Evolutionary conservation across 2,329 filamentous ascomycete genomes (phyloP), one percentile per base, ranked within the genome.

Genomic region (Camillea tinctor): DNA sequence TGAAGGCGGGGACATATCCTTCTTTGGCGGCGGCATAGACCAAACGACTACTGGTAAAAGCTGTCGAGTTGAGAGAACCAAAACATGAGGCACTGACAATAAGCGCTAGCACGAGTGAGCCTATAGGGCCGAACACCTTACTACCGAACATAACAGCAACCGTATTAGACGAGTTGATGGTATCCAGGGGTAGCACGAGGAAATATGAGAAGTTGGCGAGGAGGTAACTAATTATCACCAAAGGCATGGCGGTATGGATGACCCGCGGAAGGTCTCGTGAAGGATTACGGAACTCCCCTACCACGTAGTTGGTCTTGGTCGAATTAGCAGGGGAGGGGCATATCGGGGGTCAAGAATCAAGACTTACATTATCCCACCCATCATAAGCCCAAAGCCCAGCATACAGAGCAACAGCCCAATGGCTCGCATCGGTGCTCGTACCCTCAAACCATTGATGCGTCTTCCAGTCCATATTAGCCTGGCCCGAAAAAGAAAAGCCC

Each of bases 321-420:
- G 40, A 40, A 64, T 76, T 66, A 76, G 69, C 58, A 68, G 69
- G 60, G 60, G 58, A 30, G 54, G 44, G 48, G 26, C 56, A 1
- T 51, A 56, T 44, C 40, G 5, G n/a, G 57, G 24, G 6, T 22
- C 24, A 20, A 23, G 50, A 9, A 9, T 44, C 36, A n/a, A 4
- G 52, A 81, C 89, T 79, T 78, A 95, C 92, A 75, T 99, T 99
- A 73, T 99, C 95, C 95, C 95, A 99, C 26, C 95, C 95, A 73
- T 99, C 95, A 76, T 95, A 99, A 0, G 95, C 95, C 95, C 95
- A 99, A 4, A 99, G 82, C 8, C 95, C 95, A 17, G 93, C 94
- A 74, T 99, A 99, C 52, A 99, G 78, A 0, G 95, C 95, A 52
- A 99, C 90, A 2, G 95, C 95, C 91, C 93, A 98, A 66, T 88